Conservation (phyloP, 1,284 basidiomycete genomes). For the Mycena sp. region DNA sequence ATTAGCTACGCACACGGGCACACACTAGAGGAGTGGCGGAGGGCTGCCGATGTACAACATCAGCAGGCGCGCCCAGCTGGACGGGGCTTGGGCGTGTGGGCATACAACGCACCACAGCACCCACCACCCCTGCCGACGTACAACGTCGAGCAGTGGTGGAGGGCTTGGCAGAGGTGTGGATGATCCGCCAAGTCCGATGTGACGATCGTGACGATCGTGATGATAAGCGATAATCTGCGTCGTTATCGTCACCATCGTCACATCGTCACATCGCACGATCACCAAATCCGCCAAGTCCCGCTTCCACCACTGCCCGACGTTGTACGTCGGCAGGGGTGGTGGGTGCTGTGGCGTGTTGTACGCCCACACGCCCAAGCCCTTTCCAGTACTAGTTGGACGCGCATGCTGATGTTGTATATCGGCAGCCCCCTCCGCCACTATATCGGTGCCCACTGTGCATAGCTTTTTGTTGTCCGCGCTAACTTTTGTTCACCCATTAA, state of each 20-base stretch:
- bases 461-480: no score
- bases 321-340: conserved; percentile 19
- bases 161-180: background rate
- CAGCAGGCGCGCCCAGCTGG: background rate
- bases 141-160: conserved; percentile 11
- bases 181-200: background rate
- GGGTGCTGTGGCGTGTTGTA: conserved; percentile 8
- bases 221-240: background rate
- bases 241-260: background rate
- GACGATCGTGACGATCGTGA: background rate
- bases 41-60: no score
- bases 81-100: background rate
- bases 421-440: no score
- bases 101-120: conserved; percentile 17
- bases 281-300: background rate
- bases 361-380: conserved; percentile 2
- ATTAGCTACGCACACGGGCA: conserved; percentile 2
- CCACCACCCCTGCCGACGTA: conserved; percentile 17
- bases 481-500: no score
- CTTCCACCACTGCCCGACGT: conserved; percentile 5
- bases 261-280: background rate
- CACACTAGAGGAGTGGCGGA: no score
- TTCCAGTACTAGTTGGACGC: background rate
- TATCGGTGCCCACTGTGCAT: no score
- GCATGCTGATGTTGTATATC: conserved; percentile 5